Evolutionary conservation across 192 early-diverging fungal species (phyloP), one percentile per base, ranked within the genome.

Genomic region (Chytriomyces sp.): DNA sequence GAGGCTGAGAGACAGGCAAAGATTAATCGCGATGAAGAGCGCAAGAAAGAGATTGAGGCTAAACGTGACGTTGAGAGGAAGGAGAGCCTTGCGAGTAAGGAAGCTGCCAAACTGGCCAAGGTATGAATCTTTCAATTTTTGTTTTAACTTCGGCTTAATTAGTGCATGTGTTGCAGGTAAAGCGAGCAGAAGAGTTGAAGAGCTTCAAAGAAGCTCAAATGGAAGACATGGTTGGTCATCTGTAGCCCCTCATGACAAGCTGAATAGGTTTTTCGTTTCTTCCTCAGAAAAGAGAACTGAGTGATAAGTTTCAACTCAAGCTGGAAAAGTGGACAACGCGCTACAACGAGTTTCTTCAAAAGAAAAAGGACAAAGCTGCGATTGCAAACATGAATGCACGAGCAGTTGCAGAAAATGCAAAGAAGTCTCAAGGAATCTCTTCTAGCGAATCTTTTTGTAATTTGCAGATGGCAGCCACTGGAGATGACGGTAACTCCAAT

Each of bases 331-430:
- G 77, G 55, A 30, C 75, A 10, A 61, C 36, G 7, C 65, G 77
- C 5, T 71, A 70, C 53, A 40, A 39, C 36, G 66, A 78, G 39
- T 17, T 41, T 10, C 22, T 78, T 8, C 25, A 77, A 40, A 64
- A 62, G 28, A 56, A 61, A 39, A 78, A 78, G 41, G 67, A 71
- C 4, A 25, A 62, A 7, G 77, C 76, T 8, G 76, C 77, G 5
- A 19, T 28, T 25, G 75, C 75, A 30, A 78, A 78, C 41, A 37
- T 49, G 39, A 69, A 78, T 77, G 64, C 77, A 19, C n/a, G 40
- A 22, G 57, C 55, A 19, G 40, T 77, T 59, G 25, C 59, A 36
- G 38, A 34, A 64, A 78, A 41, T 32, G 31, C 56, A 10, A 75
- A 63, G 69, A n/a, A 37, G 28, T 66, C 61, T 63, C 10, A 33